These are phyloP conservation scores for Blastobotrys capitulatus DNA, from an alignment of 1,139 yeast species.

Conservation along the genomic window DNA sequence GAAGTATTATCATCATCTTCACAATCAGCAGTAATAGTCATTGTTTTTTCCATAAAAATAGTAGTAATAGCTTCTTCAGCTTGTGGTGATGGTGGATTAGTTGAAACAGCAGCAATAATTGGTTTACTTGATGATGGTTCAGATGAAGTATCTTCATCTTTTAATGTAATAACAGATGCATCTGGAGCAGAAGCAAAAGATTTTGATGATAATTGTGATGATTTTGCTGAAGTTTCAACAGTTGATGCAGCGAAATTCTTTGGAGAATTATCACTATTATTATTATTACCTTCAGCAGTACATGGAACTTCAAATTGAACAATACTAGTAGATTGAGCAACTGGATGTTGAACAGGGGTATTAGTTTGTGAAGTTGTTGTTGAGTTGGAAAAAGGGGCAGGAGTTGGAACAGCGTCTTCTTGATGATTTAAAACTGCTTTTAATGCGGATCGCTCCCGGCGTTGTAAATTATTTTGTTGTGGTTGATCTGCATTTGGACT, in stretches of 20 bases:
- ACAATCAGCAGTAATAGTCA: background rate
- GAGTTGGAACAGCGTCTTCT: background rate
- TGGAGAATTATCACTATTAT: too few species aligned
- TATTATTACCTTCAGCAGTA: too few species aligned
- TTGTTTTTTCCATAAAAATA: background rate
- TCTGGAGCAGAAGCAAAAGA: too few species aligned
- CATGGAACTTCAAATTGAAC: background rate
- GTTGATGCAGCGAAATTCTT: too few species aligned
- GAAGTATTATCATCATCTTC: background rate
- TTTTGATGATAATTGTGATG: too few species aligned
- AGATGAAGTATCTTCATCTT: too few species aligned
- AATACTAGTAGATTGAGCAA: background rate
- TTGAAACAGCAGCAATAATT: background rate
- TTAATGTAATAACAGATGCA: too few species aligned
- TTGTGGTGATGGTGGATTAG: background rate
- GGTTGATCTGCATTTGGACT: background rate
- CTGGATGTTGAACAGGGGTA: constrained; percentile 1
- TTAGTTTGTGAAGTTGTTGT: background rate
- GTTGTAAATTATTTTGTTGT: background rate
- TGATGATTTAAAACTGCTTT: background rate
- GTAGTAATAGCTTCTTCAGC: background rate
- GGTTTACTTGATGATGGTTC: background rate
- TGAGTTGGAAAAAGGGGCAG: background rate
- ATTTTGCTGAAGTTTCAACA: too few species aligned
- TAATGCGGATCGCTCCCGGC: background rate